A percentile compares a stretch with the other conserved stretches of the same genome.
Evolutionary conservation across 2,329 filamentous ascomycete genomes (phyloP).

Genomic region (Mollisiaceae sp.): DNA sequence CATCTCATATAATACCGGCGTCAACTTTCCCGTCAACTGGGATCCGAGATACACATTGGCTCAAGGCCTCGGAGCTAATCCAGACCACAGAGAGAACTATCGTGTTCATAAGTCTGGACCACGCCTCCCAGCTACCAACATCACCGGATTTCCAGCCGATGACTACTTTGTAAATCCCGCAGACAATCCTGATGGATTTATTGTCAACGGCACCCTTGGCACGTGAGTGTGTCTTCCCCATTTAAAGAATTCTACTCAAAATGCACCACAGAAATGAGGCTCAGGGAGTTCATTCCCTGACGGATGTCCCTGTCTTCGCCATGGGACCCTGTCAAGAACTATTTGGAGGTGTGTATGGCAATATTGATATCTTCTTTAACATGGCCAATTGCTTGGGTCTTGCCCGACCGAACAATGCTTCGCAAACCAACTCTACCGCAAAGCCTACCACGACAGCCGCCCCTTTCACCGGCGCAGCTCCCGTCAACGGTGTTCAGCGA

Average conservation of each 20-base stretch:
- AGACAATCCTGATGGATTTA: slow-evolving; percentile 69
- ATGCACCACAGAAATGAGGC: slow-evolving; percentile 47
- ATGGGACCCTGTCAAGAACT: slow-evolving; percentile 78
- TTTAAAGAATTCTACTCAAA: slow-evolving; percentile 6
- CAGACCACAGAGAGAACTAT: slow-evolving; percentile 80
- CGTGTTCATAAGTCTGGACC: slow-evolving; percentile 70
- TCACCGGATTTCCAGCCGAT: slow-evolving; percentile 52
- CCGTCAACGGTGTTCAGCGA: slow-evolving; percentile 24
- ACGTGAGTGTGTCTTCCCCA: slow-evolving; percentile 41
- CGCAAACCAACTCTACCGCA: slow-evolving; percentile 15
- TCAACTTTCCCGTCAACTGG: slow-evolving; percentile 84
- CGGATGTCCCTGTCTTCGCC: slow-evolving; percentile 79
- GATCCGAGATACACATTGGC: slow-evolving; percentile 83
- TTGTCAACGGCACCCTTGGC: slow-evolving; percentile 77
- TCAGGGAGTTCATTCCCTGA: slow-evolving; percentile 77
- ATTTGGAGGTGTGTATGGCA: slow-evolving; percentile 74
- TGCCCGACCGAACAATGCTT: slow-evolving; percentile 27
- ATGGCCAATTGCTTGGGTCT: slow-evolving; percentile 50
- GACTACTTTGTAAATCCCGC: slow-evolving; percentile 72
- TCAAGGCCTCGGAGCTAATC: slow-evolving; percentile 71
- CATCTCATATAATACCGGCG: slow-evolving; percentile 72
- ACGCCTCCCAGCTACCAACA: slow-evolving; percentile 63
- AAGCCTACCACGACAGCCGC: slow-evolving; percentile 9
- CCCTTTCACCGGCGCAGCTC: slow-evolving; percentile 19
- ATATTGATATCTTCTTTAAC: slow-evolving; percentile 76